phyloP scores from a whole-genome alignment of 371 early-diverging fungal species.

The Circinella minor region DNA sequence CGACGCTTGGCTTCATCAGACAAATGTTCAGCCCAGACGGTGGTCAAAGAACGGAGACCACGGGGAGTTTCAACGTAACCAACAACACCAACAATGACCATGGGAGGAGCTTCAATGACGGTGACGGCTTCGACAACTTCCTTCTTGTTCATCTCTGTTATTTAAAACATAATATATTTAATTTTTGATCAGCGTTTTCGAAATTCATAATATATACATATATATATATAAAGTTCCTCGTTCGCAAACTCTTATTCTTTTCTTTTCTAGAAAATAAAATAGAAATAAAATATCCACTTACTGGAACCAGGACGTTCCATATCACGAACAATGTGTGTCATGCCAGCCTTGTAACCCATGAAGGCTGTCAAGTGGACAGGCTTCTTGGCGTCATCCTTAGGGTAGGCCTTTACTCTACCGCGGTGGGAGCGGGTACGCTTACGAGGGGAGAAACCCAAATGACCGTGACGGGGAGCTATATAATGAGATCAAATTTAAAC shows the following conservation, averaged over 20 bases:
- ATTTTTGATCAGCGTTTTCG: no score
- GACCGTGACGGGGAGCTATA: constrained; percentile 97
- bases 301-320: constrained; percentile 97
- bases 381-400: constrained; percentile 96
- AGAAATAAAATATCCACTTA: constrained; percentile 42
- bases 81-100: constrained; percentile 99
- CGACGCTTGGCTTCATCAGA: constrained; percentile 98
- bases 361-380: constrained; percentile 99
- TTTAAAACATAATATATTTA: background rate
- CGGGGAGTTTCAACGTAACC: constrained; percentile 99
- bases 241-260: background rate
- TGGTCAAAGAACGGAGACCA: constrained; percentile 97
- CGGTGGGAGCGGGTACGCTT: constrained; percentile 96
- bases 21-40: constrained; percentile 99
- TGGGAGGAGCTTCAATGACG: constrained; percentile 98
- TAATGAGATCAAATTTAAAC: constrained; percentile 51
- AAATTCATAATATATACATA: no score
- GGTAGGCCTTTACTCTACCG: constrained; percentile 98
- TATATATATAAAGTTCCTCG: background rate
- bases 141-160: constrained; percentile 96
- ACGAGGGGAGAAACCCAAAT: constrained; percentile 98
- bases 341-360: constrained; percentile 99
- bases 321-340: constrained; percentile 99
- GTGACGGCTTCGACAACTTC: constrained; percentile 99
- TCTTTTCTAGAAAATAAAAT: no score